Conservation (phyloP, 2,329 filamentous ascomycete species). For the Fusarium secorum region DNA sequence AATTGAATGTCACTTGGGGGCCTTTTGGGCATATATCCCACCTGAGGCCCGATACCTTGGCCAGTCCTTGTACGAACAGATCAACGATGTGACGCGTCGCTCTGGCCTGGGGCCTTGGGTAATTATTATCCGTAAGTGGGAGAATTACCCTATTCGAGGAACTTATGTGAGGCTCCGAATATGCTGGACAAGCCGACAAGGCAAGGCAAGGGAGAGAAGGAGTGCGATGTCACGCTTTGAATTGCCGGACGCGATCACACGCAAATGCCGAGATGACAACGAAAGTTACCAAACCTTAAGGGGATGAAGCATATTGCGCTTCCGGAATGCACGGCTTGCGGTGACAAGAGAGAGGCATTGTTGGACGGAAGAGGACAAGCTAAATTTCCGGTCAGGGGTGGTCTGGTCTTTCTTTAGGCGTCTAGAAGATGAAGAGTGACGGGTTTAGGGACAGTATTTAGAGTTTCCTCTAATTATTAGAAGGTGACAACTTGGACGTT, state of each 20-base stretch:
- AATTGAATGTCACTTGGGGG: neutral
- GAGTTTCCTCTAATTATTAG: conserved; percentile 3
- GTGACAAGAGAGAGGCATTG: neutral
- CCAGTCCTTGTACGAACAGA: conserved; percentile 2
- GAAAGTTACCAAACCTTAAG: neutral
- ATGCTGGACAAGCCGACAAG: neutral
- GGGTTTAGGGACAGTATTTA: neutral
- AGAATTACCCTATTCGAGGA: neutral
- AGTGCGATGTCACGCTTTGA: conserved; percentile 5
- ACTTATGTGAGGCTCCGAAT: conserved; percentile 15
- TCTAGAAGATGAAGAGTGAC: neutral
- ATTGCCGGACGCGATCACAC: conserved; percentile 24
- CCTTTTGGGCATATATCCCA: conserved; percentile 10
- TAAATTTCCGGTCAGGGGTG: neutral
- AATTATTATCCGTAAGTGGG: neutral
- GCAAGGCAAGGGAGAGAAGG: neutral
- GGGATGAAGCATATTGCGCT: conserved; percentile 2
- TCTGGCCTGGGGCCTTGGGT: neutral
- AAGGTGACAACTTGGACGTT: neutral
- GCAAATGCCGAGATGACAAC: conserved; percentile 22
- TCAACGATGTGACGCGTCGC: conserved; percentile 8
- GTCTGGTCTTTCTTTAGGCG: neutral
- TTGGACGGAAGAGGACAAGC: conserved; percentile 2
- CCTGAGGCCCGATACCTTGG: conserved; percentile 7
- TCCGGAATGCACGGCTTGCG: neutral